Evolutionary conservation across 2,329 filamentous ascomycete genomes (phyloP).

Genomic region (Aspergillus uvarum): DNA sequence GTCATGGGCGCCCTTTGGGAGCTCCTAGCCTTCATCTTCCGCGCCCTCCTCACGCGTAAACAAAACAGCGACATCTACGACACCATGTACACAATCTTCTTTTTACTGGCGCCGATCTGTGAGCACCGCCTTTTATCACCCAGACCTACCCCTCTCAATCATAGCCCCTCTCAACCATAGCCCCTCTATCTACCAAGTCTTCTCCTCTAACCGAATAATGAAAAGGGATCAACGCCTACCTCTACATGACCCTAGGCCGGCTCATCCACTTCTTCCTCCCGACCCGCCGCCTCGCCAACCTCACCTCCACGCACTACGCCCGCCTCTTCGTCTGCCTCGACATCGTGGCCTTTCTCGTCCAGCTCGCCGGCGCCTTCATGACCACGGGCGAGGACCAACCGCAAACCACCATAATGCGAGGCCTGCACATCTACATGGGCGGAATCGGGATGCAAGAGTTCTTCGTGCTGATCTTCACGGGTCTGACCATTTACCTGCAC

Average conservation of each 20-base stretch:
- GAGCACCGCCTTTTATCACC: background rate
- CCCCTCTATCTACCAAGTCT: background rate
- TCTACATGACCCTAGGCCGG: slow-evolving; percentile 45
- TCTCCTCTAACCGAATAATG: background rate
- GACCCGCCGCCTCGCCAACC: slow-evolving; percentile 30
- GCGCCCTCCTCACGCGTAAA: slow-evolving; percentile 42
- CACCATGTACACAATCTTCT: slow-evolving; percentile 41
- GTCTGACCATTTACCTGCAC: slow-evolving; percentile 44
- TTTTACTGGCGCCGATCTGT: slow-evolving; percentile 46
- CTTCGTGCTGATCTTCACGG: slow-evolving; percentile 51
- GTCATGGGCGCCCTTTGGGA: slow-evolving; percentile 46
- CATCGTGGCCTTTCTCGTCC: slow-evolving; percentile 47
- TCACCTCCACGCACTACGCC: slow-evolving; percentile 41
- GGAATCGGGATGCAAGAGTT: slow-evolving; percentile 54
- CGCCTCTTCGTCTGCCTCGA: slow-evolving; percentile 48
- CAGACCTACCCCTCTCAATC: background rate
- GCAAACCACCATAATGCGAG: slow-evolving; percentile 32
- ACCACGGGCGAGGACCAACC: slow-evolving; percentile 27
- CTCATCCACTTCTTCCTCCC: slow-evolving; percentile 43
- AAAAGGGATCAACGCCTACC: slow-evolving; percentile 47
- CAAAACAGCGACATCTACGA: slow-evolving; percentile 36
- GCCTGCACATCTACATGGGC: slow-evolving; percentile 55
- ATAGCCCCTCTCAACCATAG: slow-evolving; percentile 6
- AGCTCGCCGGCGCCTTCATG: slow-evolving; percentile 43
- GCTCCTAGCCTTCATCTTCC: slow-evolving; percentile 40